Evolutionary conservation across 1,139 yeast species (phyloP).

Genomic region (Nakaseomyces glabratus): DNA sequence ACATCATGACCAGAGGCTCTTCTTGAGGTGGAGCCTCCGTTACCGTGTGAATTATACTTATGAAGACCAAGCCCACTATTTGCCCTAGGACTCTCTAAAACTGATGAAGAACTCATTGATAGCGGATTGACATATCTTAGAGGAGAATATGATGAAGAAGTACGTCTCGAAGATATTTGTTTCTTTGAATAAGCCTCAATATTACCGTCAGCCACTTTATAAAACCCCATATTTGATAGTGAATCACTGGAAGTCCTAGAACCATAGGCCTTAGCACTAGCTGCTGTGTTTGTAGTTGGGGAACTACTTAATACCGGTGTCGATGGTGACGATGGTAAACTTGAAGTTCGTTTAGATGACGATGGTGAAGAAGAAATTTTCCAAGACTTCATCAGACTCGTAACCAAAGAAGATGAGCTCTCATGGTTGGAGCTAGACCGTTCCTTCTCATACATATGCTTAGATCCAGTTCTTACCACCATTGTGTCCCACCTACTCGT

Average conservation of each 20-base stretch:
- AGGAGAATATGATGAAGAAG: conserved; percentile 23
- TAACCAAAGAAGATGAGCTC: conserved; percentile 12
- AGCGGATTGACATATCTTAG: conserved; percentile 19
- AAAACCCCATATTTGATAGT: background rate
- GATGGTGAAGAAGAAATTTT: conserved; percentile 18
- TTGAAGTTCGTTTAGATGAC: conserved; percentile 3
- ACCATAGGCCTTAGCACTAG: conserved; percentile 7
- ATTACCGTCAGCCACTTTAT: conserved; percentile 17
- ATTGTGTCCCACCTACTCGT: too few species aligned
- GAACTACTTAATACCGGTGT: conserved; percentile 5
- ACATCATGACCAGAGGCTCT: conserved; percentile 12
- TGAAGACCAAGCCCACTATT: background rate
- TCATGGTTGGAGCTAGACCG: conserved; percentile 12
- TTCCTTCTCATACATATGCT: conserved; percentile 20
- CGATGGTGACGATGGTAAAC: conserved; percentile 8
- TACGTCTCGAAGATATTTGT: conserved; percentile 16
- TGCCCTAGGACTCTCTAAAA: conserved; percentile 4
- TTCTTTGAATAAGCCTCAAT: conserved; percentile 26
- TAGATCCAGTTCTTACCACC: conserved; percentile 17
- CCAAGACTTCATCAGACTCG: conserved; percentile 27
- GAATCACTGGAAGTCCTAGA: conserved; percentile 5
- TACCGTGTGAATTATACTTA: conserved; percentile 10
- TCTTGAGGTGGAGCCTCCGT: conserved; percentile 14
- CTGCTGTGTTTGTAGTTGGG: conserved; percentile 4
- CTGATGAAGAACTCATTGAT: conserved; percentile 10